Conservation (phyloP, 2,329 filamentous ascomycete species). For the Cercospora zeae-maydis region DNA sequence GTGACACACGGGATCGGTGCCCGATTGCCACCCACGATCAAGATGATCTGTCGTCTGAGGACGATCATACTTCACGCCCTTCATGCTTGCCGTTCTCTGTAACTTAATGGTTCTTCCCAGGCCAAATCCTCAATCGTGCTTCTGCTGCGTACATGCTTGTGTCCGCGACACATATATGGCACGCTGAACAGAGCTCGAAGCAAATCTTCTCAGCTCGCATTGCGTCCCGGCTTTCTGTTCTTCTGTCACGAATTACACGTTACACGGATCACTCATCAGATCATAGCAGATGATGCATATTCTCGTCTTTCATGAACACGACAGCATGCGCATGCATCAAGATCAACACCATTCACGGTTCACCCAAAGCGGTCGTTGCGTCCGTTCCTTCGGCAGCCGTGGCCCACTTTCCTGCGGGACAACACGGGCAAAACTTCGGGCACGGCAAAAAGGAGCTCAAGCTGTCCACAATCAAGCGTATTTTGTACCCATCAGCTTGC, state of each 20-base stretch:
- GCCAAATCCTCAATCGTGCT: background rate
- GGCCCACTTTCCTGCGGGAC: background rate
- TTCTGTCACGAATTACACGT: background rate
- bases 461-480: background rate
- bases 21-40: too few relatives aligned
- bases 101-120: background rate
- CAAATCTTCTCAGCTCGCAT: background rate
- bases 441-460: background rate
- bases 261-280: background rate
- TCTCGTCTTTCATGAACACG: background rate
- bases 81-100: background rate
- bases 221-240: background rate
- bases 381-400: background rate
- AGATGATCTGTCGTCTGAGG: background rate
- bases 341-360: background rate
- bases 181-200: background rate
- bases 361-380: background rate
- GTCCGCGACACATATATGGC: background rate
- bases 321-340: background rate
- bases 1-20: too few relatives aligned
- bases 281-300: background rate
- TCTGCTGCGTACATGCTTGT: background rate
- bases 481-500: background rate
- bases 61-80: background rate
- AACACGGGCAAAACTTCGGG: conserved; percentile 1